Evolutionary conservation across 306 rosid genomes (phyloP).

Genomic region (Casuarina glauca): DNA sequence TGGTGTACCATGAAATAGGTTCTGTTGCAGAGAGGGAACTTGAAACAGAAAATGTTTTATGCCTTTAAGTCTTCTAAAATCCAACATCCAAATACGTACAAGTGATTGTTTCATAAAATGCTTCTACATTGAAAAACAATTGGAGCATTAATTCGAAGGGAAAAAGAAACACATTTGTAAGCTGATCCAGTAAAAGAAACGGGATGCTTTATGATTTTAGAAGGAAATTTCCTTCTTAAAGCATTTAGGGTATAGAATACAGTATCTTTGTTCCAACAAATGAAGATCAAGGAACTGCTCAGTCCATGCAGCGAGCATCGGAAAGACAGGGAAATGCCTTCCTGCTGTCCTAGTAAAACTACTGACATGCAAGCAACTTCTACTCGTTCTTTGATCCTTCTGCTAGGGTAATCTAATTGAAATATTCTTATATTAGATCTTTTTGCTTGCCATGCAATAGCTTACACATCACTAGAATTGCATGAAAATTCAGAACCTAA

Average conservation of each 20-base stretch:
- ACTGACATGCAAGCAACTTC: background rate
- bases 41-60: too few species aligned
- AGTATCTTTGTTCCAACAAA: background rate
- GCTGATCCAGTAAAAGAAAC: background rate
- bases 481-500: background rate
- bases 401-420: background rate
- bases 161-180: background rate
- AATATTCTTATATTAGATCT: background rate
- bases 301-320: background rate
- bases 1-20: too few species aligned
- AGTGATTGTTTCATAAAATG: too few species aligned
- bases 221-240: background rate
- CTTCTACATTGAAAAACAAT: too few species aligned
- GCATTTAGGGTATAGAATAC: background rate
- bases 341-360: background rate
- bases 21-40: too few species aligned
- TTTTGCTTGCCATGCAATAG: background rate
- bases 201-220: background rate
- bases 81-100: too few species aligned
- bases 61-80: too few species aligned
- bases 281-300: background rate
- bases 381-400: background rate
- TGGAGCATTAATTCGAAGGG: background rate
- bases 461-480: background rate
- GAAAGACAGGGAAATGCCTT: too few species aligned